Evolutionary conservation across 2,329 filamentous ascomycete genomes (phyloP), one percentile per base, ranked within the genome.

Genomic region (Calonectria pteridis): DNA sequence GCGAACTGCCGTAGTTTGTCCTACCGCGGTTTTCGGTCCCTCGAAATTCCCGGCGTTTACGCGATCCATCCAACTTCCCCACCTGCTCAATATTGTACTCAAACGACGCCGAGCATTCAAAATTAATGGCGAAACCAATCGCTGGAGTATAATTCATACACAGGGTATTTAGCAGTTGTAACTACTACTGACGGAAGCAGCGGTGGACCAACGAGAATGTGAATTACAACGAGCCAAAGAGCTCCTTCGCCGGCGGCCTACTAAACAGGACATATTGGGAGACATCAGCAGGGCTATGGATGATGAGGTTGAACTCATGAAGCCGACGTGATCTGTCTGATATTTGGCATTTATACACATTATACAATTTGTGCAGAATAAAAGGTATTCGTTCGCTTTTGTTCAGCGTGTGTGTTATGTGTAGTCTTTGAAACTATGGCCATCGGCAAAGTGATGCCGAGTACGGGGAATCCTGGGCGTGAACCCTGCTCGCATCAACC

Each of bases 381-480:
- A 10, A n/a, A 46, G 3, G 9, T 9, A n/a, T 13, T 3, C 20
- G 5, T 23, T 46, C 20, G 23, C 13, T 46, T 9, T 20, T 9
- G 13, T 9, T 5, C 4, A 23, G 43, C 11, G 20, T 11, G 3
- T 1, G 20, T n/a, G 7, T 23, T 23, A 14, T 9, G 43, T 13
- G 43, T 23, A 23, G 43, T 10, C 3, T 11, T 18, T 43, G 40
- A 16, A 33, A 33, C 16, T 14, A n/a, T 33, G 55, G 23, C n/a
- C 7, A 37, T 18, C 55, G 55, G 55, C n/a, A 62, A 29, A n/a
- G 23, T 16, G n/a, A 6, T 62, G 55, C 33, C 55, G 55, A 62
- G 16, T 10, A 62, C 23, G 33, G 55, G 55, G 55, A 59, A 37
- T 16, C 31, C 53, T 59, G 53, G 53, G 33, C 23, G 33, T 28